Evolutionary conservation across 1,284 basidiomycete genomes (phyloP).

Genomic region (Xerocomus nothofagi): DNA sequence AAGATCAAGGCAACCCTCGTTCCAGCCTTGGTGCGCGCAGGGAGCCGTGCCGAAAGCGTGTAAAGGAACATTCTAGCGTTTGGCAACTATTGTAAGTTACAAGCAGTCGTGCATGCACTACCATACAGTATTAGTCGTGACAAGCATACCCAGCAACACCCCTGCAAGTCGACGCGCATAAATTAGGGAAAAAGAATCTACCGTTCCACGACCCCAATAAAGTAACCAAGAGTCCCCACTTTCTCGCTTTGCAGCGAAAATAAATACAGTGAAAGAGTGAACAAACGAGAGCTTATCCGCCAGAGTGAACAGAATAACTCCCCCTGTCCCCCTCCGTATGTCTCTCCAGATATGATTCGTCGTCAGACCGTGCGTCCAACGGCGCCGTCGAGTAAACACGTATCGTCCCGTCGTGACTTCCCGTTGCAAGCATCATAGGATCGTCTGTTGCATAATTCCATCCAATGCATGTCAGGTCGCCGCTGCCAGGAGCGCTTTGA

Average conservation of each 20-base stretch:
- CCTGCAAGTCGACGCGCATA: slow-evolving; percentile 20
- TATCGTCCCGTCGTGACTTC: slow-evolving; percentile 72
- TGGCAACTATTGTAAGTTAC: slow-evolving; percentile 21
- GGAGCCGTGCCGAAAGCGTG: neutral
- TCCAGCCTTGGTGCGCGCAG: slow-evolving; percentile 2
- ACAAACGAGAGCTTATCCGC: slow-evolving; percentile 21
- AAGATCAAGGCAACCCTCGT: neutral
- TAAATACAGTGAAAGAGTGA: neutral
- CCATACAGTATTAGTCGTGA: slow-evolving; percentile 30
- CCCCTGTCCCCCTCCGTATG: slow-evolving; percentile 28
- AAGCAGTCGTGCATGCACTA: slow-evolving; percentile 18
- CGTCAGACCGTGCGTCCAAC: slow-evolving; percentile 23
- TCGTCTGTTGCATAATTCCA: slow-evolving; percentile 70
- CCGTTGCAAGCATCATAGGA: slow-evolving; percentile 78
- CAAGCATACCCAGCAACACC: slow-evolving; percentile 5
- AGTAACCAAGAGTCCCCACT: slow-evolving; percentile 8
- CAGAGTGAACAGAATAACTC: slow-evolving; percentile 32
- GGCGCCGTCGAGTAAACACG: slow-evolving; percentile 60
- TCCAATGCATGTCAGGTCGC: slow-evolving; percentile 73
- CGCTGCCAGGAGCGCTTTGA: slow-evolving; percentile 43
- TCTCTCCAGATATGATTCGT: slow-evolving; percentile 29
- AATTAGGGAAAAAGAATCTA: slow-evolving; percentile 17
- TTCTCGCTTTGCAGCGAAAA: neutral
- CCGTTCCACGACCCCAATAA: slow-evolving; percentile 17
- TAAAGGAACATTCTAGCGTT: slow-evolving; percentile 10